Conservation (phyloP, 2,329 filamentous ascomycete genomes). For the Sporothrix pseudoabietina region DNA sequence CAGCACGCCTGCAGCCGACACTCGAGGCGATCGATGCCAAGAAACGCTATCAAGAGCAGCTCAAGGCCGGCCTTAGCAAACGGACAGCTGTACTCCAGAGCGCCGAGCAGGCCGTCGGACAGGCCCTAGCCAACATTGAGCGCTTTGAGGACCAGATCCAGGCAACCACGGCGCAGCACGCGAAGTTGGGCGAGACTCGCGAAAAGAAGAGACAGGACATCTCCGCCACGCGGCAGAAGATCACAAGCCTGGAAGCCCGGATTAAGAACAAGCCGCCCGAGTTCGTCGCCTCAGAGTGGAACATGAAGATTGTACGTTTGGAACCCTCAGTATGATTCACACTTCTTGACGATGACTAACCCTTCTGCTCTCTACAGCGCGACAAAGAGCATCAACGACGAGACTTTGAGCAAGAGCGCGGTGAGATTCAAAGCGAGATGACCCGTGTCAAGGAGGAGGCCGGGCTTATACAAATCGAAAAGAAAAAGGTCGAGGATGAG, state of each 20-base stretch:
- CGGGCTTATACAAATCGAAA: conserved; percentile 24
- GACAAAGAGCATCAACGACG: conserved; percentile 60
- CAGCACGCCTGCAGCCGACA: conserved; percentile 64
- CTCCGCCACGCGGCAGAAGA: conserved; percentile 53
- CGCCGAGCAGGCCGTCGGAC: conserved; percentile 56
- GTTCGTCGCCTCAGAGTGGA: conserved; percentile 71
- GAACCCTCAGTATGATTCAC: not conserved
- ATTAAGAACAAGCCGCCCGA: conserved; percentile 63
- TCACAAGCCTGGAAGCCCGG: conserved; percentile 65
- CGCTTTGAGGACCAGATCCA: conserved; percentile 46
- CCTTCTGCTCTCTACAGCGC: conserved; percentile 48
- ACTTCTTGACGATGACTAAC: conserved; percentile 33
- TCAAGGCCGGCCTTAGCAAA: conserved; percentile 58
- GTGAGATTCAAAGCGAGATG: conserved; percentile 40
- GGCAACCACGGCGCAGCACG: conserved; percentile 52
- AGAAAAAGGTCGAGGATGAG: conserved; percentile 40
- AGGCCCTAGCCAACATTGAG: conserved; percentile 47
- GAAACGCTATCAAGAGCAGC: conserved; percentile 61
- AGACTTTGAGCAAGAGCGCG: conserved; percentile 52
- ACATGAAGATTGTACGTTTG: conserved; percentile 67
- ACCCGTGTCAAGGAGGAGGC: conserved; percentile 30
- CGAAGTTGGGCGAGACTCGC: conserved; percentile 56
- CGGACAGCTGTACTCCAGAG: conserved; percentile 58
- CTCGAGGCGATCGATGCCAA: conserved; percentile 70
- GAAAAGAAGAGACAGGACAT: conserved; percentile 56